Conservation (phyloP, 441 rosid genomes). For the Pelargonium australe region DNA sequence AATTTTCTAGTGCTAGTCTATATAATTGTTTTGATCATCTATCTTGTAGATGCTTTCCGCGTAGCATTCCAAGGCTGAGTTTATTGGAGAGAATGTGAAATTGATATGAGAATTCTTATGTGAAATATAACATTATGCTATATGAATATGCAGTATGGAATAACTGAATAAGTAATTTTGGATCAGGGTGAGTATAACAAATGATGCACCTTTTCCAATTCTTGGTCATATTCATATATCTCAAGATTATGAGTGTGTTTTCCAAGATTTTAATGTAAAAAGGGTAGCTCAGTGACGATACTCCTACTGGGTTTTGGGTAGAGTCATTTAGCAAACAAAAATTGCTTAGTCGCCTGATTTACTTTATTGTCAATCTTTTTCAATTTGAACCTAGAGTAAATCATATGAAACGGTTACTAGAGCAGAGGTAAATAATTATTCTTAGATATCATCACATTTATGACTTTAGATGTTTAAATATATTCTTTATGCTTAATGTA, state of each 20-base stretch:
- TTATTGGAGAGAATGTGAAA: not conserved
- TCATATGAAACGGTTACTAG: not conserved
- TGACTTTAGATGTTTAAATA: not conserved
- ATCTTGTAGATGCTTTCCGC: not conserved
- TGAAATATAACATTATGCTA: not conserved
- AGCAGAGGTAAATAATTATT: not conserved
- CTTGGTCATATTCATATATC: not conserved
- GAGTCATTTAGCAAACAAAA: not conserved
- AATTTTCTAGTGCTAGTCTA: conserved; percentile 5
- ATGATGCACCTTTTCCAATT: not conserved
- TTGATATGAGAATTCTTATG: conserved; percentile 3
- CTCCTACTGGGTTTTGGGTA: no score
- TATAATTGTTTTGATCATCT: not conserved
- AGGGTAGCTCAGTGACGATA: no score
- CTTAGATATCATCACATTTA: not conserved
- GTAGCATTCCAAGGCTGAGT: conserved; percentile 6
- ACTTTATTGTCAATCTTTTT: not conserved
- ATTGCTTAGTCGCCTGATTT: not conserved
- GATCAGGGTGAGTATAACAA: not conserved
- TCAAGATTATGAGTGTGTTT: not conserved
- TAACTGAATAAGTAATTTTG: not conserved
- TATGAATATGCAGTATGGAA: not conserved
- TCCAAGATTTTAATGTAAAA: not conserved
- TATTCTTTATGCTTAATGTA: not conserved
- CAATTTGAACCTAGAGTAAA: not conserved